Base-by-base conservation (phyloP, 257 asterid genomes). In the Dorcoceras hygrometricum region DNA sequence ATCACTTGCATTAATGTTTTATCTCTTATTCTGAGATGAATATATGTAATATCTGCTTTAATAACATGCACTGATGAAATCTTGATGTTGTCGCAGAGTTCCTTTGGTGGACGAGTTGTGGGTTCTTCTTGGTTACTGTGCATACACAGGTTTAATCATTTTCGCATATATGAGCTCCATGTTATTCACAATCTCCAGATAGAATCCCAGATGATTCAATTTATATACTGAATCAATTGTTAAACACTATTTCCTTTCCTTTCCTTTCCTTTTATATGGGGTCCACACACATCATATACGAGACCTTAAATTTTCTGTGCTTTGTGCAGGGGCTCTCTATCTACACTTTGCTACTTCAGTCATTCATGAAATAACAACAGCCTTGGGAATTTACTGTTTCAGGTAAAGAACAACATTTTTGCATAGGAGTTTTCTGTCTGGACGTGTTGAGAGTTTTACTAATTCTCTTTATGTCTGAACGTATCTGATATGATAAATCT, bases 361-460 rank as follows among this genome's bases (percentile, higher is more conserved):
- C 68, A 59, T 87, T 78, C 93, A 90, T 5, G 99, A 94, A 79
- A 90, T 94, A 61, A 94, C 97, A 16, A 71, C 97, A 36, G 99
- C 97, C 27, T 82, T 93, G 8, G 97, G 98, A 65, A 94, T 94
- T 64, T 79, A 68, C 73, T 94, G 99, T 82, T 94, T 94, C 91
- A 88, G 99, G 99, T 94, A 68, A 80, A 84, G 58, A 32, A 24
- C 48, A 25, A 62, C 65, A 67, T 71, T n/a, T 16, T 43, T 57
- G 25, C 22, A 19, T 54, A 19, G 20, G 65, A 28, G 16, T 46
- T 6, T n/a, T 39, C 1, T 25, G 4, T 20, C 68, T 54, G 34
- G 18, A 53, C 29, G 12, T 14, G 27, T 31, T 59, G 53, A 68
- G 12, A n/a, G 58, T 70, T 25, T 24, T 65, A 36, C 14, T 16